These are phyloP conservation scores for Fraxinus paxiana DNA, from an alignment of 305 asterid genomes.

Conservation along the genomic window DNA sequence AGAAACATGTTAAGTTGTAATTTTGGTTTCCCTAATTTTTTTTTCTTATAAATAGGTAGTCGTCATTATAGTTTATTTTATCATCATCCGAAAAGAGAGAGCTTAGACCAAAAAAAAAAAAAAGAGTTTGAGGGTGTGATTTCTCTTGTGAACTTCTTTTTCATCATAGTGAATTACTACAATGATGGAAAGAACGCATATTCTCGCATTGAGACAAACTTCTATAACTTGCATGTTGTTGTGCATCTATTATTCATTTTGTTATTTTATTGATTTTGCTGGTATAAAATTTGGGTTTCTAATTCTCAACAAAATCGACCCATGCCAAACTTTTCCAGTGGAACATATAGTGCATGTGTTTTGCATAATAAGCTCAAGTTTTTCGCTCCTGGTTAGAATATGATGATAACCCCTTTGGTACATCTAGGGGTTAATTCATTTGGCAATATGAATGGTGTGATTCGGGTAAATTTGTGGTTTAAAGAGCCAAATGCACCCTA, in stretches of 20 bases:
- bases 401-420: not conserved
- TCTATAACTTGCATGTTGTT: not conserved
- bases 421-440: not conserved
- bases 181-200: no score
- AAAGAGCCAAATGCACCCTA: not conserved
- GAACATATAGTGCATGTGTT: not conserved
- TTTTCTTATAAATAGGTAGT: not conserved
- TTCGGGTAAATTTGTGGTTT: not conserved
- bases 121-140: not conserved
- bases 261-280: not conserved
- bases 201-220: not conserved
- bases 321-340: not conserved
- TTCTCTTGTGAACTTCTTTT: not conserved
- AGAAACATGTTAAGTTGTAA: not conserved
- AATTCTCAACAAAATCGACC: not conserved
- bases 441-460: not conserved
- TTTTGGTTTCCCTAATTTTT: not conserved
- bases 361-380: not conserved
- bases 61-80: not conserved
- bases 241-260: not conserved
- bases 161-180: not conserved
- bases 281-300: not conserved
- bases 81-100: not conserved
- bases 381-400: not conserved
- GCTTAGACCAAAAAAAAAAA: no score